These are phyloP conservation scores for Zangia roseola DNA, from an alignment of 768 basidiomycete species.

Conservation along the genomic window DNA sequence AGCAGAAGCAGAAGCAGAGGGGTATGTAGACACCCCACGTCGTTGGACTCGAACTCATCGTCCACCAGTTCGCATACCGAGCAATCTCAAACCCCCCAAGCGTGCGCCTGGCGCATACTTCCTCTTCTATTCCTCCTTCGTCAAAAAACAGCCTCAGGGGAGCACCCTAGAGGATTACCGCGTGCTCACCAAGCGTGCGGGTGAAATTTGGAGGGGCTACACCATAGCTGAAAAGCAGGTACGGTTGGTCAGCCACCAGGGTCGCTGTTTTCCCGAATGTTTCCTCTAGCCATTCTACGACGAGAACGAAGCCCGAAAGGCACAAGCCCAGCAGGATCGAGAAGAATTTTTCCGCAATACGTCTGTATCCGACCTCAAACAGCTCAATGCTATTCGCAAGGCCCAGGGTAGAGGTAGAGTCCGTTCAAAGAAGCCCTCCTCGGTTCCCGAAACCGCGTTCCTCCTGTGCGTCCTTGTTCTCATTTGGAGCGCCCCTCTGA, in stretches of 20 bases:
- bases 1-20: conserved; percentile 6
- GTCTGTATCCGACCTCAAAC: conserved; percentile 18
- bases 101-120: conserved; percentile 25
- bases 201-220: conserved; percentile 32
- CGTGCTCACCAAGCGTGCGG: conserved; percentile 19
- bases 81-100: conserved; percentile 26
- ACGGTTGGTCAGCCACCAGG: neutral
- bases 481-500: neutral
- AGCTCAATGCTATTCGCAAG: conserved; percentile 34
- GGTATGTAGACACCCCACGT: conserved; percentile 9
- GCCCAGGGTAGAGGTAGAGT: conserved; percentile 23
- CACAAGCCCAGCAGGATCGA: conserved; percentile 18
- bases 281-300: conserved; percentile 28
- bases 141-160: conserved; percentile 3
- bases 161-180: neutral
- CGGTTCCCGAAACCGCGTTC: conserved; percentile 15
- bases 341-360: conserved; percentile 29
- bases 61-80: conserved; percentile 14
- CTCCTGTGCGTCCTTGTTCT: conserved; percentile 22
- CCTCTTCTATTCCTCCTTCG: conserved; percentile 22
- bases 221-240: conserved; percentile 38
- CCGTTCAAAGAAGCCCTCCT: neutral
- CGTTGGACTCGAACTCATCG: conserved; percentile 3
- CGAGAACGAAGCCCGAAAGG: conserved; percentile 13
- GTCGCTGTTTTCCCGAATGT: neutral